Base-by-base conservation (phyloP, 805 yeast genomes). In the Candida silvicultrix region DNA sequence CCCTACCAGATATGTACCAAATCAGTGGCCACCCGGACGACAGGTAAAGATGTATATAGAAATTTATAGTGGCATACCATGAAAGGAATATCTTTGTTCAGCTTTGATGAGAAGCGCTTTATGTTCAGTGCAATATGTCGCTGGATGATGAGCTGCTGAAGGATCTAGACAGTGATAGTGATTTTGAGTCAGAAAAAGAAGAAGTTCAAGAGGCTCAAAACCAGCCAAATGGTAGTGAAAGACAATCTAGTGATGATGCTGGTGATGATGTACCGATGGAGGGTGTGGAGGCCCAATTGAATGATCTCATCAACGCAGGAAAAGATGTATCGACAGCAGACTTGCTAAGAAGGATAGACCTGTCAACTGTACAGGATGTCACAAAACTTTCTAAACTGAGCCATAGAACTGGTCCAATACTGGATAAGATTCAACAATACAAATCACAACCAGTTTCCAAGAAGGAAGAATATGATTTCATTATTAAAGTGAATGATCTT, bases 401-500 rank as follows among this genome's bases (percentile, higher is more conserved):
- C 3, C n/a, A 14, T 6, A 54, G 41, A 19, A 42, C 58, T 11
- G 41, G 25, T 25, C 59, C 60, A 6, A 34, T 52, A 15, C n/a
- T 54, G 4, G 11, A 41, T 1, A 47, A 44, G 18, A 51, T 60
- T 9, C 55, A 59, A 6, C 39, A 47, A 14, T 54, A 49, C 34
- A 41, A 53, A 43, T 7, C 41, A 4, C 45, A 45, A 35, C 43
- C 53, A 19, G 48, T 58, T 19, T 54, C 62, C 4, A 58, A 54
- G 41, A 49, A 48, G 18, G 43, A 53, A 16, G 81, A 80, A 52
- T 71, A 74, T 52, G 60, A 66, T n/a, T 73, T 84, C 25, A 62
- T 86, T 11, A 65, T 76, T 5, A 62, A 63, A 14, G 73, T 82
- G 8, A 85, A 83, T 60, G 77, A 72, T 38, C 55, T 77, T n/a